These are phyloP conservation scores for Cladosporium sp. DNA, from an alignment of 2,329 filamentous ascomycete species.

Conservation along the genomic window DNA sequence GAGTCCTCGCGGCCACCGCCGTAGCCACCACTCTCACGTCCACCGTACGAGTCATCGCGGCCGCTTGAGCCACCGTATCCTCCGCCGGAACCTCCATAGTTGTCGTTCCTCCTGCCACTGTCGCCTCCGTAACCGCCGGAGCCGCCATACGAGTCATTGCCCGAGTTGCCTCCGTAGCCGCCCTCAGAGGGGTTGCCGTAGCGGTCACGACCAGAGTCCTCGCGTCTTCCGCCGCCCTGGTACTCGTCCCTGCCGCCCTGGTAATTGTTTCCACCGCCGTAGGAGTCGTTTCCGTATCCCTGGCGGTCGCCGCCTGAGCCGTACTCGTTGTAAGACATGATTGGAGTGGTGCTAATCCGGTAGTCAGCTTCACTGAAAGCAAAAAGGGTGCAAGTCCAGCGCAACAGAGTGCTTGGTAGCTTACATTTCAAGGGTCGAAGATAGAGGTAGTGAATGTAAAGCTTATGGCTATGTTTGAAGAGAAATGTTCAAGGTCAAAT, in stretches of 20 bases:
- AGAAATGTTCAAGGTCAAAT: too few species aligned
- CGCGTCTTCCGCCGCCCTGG: slow-evolving; percentile 9
- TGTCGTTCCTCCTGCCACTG: neutral
- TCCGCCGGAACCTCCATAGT: slow-evolving; percentile 1
- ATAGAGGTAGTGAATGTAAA: too few species aligned
- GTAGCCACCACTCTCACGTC: slow-evolving; percentile 16
- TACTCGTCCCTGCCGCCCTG: slow-evolving; percentile 12
- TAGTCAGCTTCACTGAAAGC: neutral
- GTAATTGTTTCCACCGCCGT: slow-evolving; percentile 11
- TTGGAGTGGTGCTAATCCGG: neutral
- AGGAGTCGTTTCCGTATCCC: slow-evolving; percentile 15
- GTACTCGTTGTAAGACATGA: slow-evolving; percentile 16
- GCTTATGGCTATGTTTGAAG: too few species aligned
- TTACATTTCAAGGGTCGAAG: too few species aligned
- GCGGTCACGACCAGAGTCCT: slow-evolving; percentile 1
- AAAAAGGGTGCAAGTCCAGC: too few species aligned
- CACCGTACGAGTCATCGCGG: slow-evolving; percentile 13
- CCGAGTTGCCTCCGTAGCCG: slow-evolving; percentile 10
- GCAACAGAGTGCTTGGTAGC: too few species aligned
- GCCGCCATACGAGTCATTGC: slow-evolving; percentile 12
- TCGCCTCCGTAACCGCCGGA: slow-evolving; percentile 7
- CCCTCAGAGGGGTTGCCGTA: neutral
- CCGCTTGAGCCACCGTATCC: slow-evolving; percentile 15
- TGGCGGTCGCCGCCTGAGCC: slow-evolving; percentile 8
- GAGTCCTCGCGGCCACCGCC: slow-evolving; percentile 7